Percentiles rank a stretch among this genome's conserved stretches.
Evolutionary conservation across 2,329 filamentous ascomycete species (phyloP).

Genomic region (Botrytis hyacinthi): DNA sequence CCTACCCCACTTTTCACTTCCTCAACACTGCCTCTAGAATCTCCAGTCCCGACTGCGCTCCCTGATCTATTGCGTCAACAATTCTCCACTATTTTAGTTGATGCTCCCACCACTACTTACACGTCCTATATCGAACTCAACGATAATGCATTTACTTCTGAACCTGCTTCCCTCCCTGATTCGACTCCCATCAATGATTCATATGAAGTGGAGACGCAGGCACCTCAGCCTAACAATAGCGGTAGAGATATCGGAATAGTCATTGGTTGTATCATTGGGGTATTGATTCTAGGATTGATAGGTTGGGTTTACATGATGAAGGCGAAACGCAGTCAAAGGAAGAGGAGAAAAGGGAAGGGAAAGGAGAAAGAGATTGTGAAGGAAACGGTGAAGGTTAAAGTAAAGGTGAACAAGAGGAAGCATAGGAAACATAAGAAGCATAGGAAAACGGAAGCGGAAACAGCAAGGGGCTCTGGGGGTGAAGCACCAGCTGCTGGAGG

Average conservation of each 20-base stretch:
- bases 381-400: background rate
- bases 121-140: conserved; percentile 8
- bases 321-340: background rate
- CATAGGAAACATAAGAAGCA: background rate
- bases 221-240: background rate
- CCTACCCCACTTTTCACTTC: background rate
- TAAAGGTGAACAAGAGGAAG: background rate
- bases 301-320: background rate
- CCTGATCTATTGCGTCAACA: background rate
- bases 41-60: background rate
- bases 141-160: background rate
- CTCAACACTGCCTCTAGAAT: background rate
- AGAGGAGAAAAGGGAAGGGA: background rate
- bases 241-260: conserved; percentile 9
- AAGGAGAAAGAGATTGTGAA: background rate
- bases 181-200: background rate
- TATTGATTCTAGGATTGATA: background rate
- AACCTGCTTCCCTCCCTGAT: background rate
- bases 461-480: background rate
- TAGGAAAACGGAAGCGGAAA: background rate
- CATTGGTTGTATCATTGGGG: conserved; percentile 1
- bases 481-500: background rate
- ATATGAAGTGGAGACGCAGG: background rate
- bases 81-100: conserved; percentile 3
- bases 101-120: conserved; percentile 1